These are phyloP conservation scores for Umbilicus rupestris DNA, from an alignment of 164 flowering plant genomes.

Conservation along the genomic window DNA sequence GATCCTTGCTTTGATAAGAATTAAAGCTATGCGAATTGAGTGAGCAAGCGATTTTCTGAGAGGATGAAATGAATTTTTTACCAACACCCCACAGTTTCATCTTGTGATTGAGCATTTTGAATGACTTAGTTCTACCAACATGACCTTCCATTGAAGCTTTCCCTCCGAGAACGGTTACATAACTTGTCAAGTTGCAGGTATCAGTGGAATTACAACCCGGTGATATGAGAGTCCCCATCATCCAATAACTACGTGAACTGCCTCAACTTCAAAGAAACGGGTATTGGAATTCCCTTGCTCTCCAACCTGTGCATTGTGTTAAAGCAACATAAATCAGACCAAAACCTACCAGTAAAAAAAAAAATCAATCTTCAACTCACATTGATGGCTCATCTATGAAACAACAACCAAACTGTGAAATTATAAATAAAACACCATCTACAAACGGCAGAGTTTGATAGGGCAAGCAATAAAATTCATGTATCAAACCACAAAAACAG, in stretches of 20 bases:
- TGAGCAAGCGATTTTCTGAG: conserved; percentile 33
- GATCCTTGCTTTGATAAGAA: conserved; percentile 47
- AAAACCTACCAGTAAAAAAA: background rate
- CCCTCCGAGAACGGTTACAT: conserved; percentile 39
- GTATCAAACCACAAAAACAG: background rate
- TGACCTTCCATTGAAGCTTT: conserved; percentile 26
- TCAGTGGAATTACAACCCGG: conserved; percentile 32
- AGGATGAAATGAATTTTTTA: conserved; percentile 21
- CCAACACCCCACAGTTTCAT: conserved; percentile 17
- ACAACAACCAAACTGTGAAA: too few relatives aligned
- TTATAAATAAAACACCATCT: background rate
- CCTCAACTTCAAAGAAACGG: too few relatives aligned
- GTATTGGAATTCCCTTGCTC: background rate
- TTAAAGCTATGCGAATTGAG: conserved; percentile 43
- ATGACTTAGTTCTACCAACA: conserved; percentile 14
- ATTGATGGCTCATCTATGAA: background rate
- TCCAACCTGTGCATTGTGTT: background rate
- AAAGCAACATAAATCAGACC: background rate
- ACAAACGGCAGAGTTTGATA: background rate
- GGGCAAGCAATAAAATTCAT: background rate
- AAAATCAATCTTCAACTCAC: background rate
- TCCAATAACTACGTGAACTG: background rate
- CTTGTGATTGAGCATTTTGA: conserved; percentile 35
- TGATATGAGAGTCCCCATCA: conserved; percentile 42
- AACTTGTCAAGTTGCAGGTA: conserved; percentile 31